Base-by-base conservation (phyloP, 2,329 filamentous ascomycete species). In the Hymenoscyphus occultus region DNA sequence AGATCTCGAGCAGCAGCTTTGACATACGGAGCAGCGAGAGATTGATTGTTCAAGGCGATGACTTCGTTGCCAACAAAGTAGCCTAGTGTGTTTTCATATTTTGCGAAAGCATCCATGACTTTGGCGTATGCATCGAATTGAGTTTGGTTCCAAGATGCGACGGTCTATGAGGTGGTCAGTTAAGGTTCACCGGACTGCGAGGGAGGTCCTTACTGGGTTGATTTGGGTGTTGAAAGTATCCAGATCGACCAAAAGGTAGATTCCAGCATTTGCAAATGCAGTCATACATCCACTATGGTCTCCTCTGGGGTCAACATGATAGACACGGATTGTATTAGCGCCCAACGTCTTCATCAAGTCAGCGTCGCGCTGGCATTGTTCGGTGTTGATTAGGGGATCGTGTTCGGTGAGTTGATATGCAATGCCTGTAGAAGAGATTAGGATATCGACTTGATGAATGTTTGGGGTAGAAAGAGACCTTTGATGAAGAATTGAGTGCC, bases 21-120 rank as follows among this genome's bases (percentile, higher is more conserved):
- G 79, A 96, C 87, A 75, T 89, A 96, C 2, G 92, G 91, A 9
- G 92, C 92, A 39, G 90, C 89, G 32, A 78, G 74, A 48, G 84
- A 86, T 73, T 86, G 82, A 68, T 82, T 81, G 66, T 79, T 78
- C 57, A 79, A 81, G 51, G 89, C 90, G 72, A 96, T 87, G 66
- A 95, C 90, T 77, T 97, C 93, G 74, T 97, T 97, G 69, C 92
- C 93, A 65, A 97, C 84, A 72, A 96, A 94, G 76, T 95, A 90
- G 57, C 91, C 92, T 12, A 92, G 86, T 1, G 90, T 83, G 76
- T 96, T 96, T 77, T 93, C 85, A 75, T 90, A 96, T 59, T 83
- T 58, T 54, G 70, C 70, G 60, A 74, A 74, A 4, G 69, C 67
- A 62, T 74, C 72, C 69, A 74, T 73, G 16, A 74, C 72, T 51